Conservation (phyloP, 2,329 filamentous ascomycete genomes). For the Neopestalotiopsis sp. region DNA sequence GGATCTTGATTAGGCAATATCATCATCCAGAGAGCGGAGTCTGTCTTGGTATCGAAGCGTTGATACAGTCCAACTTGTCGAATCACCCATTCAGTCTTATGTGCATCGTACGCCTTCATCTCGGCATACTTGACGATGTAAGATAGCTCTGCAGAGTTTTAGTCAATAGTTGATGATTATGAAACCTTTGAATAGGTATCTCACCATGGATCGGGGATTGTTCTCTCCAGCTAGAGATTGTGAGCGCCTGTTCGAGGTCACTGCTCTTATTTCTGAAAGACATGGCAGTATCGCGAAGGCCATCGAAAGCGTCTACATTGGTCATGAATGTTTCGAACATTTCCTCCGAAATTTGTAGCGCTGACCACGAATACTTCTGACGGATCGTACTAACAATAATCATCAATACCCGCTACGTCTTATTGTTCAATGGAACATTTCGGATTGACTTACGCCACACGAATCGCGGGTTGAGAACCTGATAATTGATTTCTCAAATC, state of each 20-base stretch:
- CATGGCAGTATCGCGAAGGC: not conserved
- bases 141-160: not conserved
- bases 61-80: not conserved
- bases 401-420: no score
- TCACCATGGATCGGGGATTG: not conserved
- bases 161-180: not conserved
- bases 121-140: slow-evolving; percentile 12
- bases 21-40: not conserved
- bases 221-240: not conserved
- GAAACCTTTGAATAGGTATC: not conserved
- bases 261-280: not conserved
- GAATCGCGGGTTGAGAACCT: no score
- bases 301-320: not conserved
- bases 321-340: not conserved
- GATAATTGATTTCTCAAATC: no score
- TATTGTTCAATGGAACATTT: no score
- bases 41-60: not conserved
- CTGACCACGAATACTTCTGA: slow-evolving; percentile 1
- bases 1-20: not conserved
- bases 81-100: not conserved
- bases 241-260: not conserved
- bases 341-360: not conserved
- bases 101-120: not conserved
- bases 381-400: not conserved
- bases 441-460: no score